Evolutionary conservation across 2,329 filamentous ascomycete species (phyloP).

Genomic region (Trichophyton mentagrophytes): DNA sequence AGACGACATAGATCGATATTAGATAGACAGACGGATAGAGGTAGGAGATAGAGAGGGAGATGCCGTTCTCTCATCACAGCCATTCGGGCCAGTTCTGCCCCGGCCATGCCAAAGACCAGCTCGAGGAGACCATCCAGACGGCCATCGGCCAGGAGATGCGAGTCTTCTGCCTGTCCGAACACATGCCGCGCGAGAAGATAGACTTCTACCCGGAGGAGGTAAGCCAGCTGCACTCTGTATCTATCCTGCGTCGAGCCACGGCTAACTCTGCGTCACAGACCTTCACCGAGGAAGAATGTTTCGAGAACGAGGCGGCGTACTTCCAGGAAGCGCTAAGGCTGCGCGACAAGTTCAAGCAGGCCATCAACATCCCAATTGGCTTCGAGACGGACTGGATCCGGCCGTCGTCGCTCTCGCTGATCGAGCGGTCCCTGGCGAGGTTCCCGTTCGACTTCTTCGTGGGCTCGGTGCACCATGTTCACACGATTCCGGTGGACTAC

Average conservation of each 20-base stretch:
- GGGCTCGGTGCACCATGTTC: constrained; percentile 83
- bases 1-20: background rate
- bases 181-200: constrained; percentile 69
- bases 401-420: constrained; percentile 47
- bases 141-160: constrained; percentile 69
- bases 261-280: background rate
- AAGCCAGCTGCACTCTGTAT: constrained; percentile 5
- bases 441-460: constrained; percentile 76
- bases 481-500: constrained; percentile 80
- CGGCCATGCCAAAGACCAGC: constrained; percentile 68
- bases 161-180: constrained; percentile 80
- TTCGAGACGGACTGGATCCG: constrained; percentile 94
- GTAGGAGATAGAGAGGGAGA: constrained; percentile 27
- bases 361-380: constrained; percentile 71
- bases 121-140: constrained; percentile 70
- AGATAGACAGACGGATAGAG: background rate
- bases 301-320: constrained; percentile 50
- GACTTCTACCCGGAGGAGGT: constrained; percentile 94
- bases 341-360: constrained; percentile 52
- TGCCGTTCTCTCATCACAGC: constrained; percentile 97
- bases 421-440: constrained; percentile 45
- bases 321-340: constrained; percentile 62
- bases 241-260: background rate
- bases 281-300: constrained; percentile 13
- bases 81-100: constrained; percentile 97